Evolutionary conservation across 345 rosid species (phyloP).

Genomic region (Hypericum perforatum): DNA sequence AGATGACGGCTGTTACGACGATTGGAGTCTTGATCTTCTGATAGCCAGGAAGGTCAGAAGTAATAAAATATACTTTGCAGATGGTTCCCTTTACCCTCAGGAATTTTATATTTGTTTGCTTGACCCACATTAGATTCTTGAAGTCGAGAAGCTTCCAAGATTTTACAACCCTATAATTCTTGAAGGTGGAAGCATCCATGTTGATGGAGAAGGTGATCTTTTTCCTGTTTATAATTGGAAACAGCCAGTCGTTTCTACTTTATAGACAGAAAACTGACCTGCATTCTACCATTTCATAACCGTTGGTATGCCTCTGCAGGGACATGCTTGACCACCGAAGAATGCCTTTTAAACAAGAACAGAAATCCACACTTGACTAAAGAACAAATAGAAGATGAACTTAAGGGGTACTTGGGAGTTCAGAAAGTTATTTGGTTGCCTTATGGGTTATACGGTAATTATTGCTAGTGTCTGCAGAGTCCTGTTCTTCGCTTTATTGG

Average conservation of each 20-base stretch:
- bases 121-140: slow-evolving; percentile 48
- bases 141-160: slow-evolving; percentile 58
- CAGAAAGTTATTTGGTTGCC: slow-evolving; percentile 73
- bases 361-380: slow-evolving; percentile 66
- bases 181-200: slow-evolving; percentile 99
- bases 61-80: background rate
- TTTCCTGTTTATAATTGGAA: background rate
- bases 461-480: background rate
- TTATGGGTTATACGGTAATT: slow-evolving; percentile 70
- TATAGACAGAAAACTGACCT: too few relatives aligned
- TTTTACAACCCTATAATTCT: slow-evolving; percentile 64
- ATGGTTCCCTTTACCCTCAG: background rate
- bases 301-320: slow-evolving; percentile 30
- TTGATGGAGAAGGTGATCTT: slow-evolving; percentile 82
- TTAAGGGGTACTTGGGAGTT: slow-evolving; percentile 66
- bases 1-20: slow-evolving; percentile 77
- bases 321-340: slow-evolving; percentile 88
- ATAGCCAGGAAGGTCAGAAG: slow-evolving; percentile 64
- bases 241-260: background rate
- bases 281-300: too few relatives aligned
- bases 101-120: background rate
- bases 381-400: slow-evolving; percentile 70
- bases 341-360: slow-evolving; percentile 83
- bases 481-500: background rate
- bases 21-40: slow-evolving; percentile 82